Evolutionary conservation across 2,329 filamentous ascomycete genomes (phyloP).

Genomic region (Cercospora sesami): DNA sequence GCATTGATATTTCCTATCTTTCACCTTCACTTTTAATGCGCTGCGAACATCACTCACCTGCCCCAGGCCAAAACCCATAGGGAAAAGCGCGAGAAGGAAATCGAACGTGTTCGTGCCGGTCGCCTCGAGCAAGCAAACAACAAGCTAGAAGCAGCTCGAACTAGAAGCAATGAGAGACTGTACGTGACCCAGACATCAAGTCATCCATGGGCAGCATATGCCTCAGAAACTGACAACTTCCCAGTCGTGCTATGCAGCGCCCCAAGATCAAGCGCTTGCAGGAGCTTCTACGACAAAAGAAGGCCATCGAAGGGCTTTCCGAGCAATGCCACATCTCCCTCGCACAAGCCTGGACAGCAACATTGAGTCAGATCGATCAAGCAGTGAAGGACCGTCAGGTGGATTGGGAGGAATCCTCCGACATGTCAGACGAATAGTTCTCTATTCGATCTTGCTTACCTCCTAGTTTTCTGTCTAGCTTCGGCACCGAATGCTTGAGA

Average conservation of each 20-base stretch:
- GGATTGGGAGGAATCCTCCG: conserved; percentile 5
- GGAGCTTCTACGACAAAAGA: conserved; percentile 26
- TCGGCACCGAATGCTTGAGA: no score
- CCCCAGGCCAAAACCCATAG: conserved; percentile 11
- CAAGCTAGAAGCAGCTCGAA: conserved; percentile 16
- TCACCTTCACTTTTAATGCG: neutral
- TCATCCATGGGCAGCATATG: neutral
- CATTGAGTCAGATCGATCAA: conserved; percentile 24
- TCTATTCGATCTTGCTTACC: neutral
- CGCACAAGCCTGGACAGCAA: conserved; percentile 18
- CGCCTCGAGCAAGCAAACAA: conserved; percentile 15
- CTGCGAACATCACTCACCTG: neutral
- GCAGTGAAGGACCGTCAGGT: conserved; percentile 25
- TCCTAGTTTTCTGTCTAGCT: no score
- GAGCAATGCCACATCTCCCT: conserved; percentile 17
- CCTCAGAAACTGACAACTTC: neutral
- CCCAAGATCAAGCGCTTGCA: conserved; percentile 30
- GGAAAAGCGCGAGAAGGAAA: conserved; percentile 20
- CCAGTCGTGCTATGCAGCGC: conserved; percentile 13
- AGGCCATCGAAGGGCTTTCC: conserved; percentile 22
- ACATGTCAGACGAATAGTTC: neutral
- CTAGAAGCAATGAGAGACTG: conserved; percentile 16
- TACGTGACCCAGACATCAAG: neutral
- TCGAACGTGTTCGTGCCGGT: conserved; percentile 15
- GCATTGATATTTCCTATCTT: neutral